Conservation (phyloP, 2,329 filamentous ascomycete genomes). For the Fusarium foetens region DNA sequence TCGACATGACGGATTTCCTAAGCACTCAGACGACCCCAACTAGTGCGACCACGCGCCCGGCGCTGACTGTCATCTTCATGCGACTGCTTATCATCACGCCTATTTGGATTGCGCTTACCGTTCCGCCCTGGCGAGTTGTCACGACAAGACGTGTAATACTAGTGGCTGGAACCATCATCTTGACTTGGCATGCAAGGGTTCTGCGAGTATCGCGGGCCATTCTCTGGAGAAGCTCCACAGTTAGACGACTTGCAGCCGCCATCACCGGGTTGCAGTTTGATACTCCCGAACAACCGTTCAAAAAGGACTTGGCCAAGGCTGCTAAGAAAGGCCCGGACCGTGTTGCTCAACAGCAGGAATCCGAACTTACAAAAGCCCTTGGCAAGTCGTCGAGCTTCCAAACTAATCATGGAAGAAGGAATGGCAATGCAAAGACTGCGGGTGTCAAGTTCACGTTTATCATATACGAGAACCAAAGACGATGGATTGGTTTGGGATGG, state of each 20-base stretch:
- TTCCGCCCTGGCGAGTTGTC: constrained; percentile 85
- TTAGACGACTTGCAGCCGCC: constrained; percentile 75
- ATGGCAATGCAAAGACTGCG: constrained; percentile 66
- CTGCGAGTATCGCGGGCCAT: constrained; percentile 86
- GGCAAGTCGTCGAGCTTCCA: constrained; percentile 43
- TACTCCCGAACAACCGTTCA: constrained; percentile 53
- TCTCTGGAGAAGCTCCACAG: constrained; percentile 84
- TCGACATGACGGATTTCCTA: constrained; percentile 91
- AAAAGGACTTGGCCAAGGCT: constrained; percentile 42
- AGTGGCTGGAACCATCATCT: constrained; percentile 83
- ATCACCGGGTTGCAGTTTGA: constrained; percentile 85
- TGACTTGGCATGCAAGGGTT: constrained; percentile 93
- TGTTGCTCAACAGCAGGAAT: constrained; percentile 47
- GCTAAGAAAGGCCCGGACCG: constrained; percentile 36
- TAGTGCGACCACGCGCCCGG: constrained; percentile 88
- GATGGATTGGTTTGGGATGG: constrained; percentile 96
- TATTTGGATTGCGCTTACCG: constrained; percentile 83
- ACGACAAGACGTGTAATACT: constrained; percentile 87
- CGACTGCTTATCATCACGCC: constrained; percentile 89
- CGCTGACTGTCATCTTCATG: constrained; percentile 88
- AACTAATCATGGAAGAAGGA: constrained; percentile 41
- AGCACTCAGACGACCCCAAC: constrained; percentile 91
- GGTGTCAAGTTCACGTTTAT: constrained; percentile 97
- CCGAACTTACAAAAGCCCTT: constrained; percentile 59
- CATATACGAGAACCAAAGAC: constrained; percentile 93